Conservation (phyloP, 306 rosid genomes). For the Medicago arabica region DNA sequence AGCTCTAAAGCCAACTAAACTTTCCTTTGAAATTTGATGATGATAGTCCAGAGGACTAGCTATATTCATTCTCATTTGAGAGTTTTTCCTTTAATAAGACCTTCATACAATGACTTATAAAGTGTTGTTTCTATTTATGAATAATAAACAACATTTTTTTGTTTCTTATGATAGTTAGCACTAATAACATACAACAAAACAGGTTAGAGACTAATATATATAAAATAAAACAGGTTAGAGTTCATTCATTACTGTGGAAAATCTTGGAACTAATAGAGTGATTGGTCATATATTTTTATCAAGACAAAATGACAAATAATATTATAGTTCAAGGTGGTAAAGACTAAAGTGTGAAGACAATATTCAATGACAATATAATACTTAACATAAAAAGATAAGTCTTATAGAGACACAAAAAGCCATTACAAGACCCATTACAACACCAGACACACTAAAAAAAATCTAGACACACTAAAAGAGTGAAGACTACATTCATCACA, state of each 20-base stretch:
- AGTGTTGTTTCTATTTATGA: neutral
- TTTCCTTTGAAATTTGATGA: conserved; percentile 10
- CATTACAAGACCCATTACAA: too few species aligned
- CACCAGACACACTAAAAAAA: too few species aligned
- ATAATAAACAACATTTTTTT: neutral
- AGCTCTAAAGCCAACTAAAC: conserved; percentile 41
- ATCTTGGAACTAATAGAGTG: too few species aligned
- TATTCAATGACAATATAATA: neutral
- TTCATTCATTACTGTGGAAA: too few species aligned
- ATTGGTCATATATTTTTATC: too few species aligned
- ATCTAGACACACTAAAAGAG: neutral
- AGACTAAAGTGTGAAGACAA: neutral
- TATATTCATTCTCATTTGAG: conserved; percentile 22
- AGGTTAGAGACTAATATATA: too few species aligned
- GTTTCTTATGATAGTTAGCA: neutral
- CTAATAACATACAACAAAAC: too few species aligned
- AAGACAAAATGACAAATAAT: too few species aligned
- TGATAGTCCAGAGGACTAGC: neutral
- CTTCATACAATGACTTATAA: neutral
- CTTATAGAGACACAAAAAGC: too few species aligned
- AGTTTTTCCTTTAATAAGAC: neutral
- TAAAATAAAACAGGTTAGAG: too few species aligned
- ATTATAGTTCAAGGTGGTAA: neutral
- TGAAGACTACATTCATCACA: neutral
- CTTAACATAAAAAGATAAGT: too few species aligned